Conservation (phyloP, 257 asterid genomes). For the Rehmannia glutinosa region DNA sequence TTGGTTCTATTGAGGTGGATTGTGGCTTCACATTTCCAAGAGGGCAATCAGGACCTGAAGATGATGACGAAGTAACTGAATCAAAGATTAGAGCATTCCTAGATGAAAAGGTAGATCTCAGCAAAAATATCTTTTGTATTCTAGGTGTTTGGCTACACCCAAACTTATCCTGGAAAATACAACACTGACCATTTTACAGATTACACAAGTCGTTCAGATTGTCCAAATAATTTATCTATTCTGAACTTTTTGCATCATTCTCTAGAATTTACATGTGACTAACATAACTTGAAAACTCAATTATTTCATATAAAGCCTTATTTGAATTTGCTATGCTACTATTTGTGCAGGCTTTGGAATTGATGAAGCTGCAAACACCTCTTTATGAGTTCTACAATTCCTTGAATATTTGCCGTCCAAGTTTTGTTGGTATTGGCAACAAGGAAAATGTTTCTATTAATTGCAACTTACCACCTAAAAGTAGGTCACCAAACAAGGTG, state of each 20-base stretch:
- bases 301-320: background rate
- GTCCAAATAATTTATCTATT: background rate
- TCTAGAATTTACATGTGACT: background rate
- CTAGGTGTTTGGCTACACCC: background rate
- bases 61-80: constrained; percentile 87
- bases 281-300: background rate
- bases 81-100: constrained; percentile 88
- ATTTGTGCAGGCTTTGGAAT: constrained; percentile 68
- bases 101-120: constrained; percentile 73
- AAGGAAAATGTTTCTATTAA: constrained; percentile 77
- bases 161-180: background rate
- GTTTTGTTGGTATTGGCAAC: constrained; percentile 53
- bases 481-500: constrained; percentile 77
- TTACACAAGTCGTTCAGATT: background rate
- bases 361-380: constrained; percentile 92
- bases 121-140: background rate
- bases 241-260: background rate
- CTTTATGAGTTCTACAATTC: constrained; percentile 88
- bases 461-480: constrained; percentile 82
- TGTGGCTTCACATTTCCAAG: constrained; percentile 64
- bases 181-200: background rate
- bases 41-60: constrained; percentile 60
- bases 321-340: constrained; percentile 5
- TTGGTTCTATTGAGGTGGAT: constrained; percentile 43
- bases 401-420: constrained; percentile 55